Evolutionary conservation across 2,329 filamentous ascomycete species (phyloP).

Genomic region (Neofusicoccum laricinum): DNA sequence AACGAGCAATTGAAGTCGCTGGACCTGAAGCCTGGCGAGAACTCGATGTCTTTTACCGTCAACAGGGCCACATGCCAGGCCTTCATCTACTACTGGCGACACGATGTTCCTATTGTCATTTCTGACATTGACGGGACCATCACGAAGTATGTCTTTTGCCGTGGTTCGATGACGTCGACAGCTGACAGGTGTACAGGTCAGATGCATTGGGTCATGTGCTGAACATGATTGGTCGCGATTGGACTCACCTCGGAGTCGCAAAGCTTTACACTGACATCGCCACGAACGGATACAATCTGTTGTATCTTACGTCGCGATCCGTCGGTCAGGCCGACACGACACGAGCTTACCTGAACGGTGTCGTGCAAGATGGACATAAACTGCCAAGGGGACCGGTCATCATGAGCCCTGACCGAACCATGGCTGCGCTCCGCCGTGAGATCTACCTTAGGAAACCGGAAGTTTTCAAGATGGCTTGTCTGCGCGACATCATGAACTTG

Average conservation of each 20-base stretch:
- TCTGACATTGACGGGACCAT: slow-evolving; percentile 99
- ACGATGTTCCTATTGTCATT: slow-evolving; percentile 90
- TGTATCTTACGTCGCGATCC: slow-evolving; percentile 92
- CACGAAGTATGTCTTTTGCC: slow-evolving; percentile 62
- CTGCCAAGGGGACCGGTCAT: slow-evolving; percentile 91
- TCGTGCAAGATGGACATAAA: slow-evolving; percentile 81
- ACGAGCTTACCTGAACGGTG: slow-evolving; percentile 82
- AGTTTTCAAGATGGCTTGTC: slow-evolving; percentile 98
- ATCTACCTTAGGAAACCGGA: slow-evolving; percentile 95
- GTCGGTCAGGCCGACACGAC: slow-evolving; percentile 93
- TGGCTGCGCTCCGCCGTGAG: slow-evolving; percentile 87
- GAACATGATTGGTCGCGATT: slow-evolving; percentile 95
- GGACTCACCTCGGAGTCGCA: slow-evolving; percentile 94
- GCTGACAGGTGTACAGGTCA: slow-evolving; percentile 48
- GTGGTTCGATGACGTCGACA: slow-evolving; percentile 13
- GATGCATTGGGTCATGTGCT: slow-evolving; percentile 91
- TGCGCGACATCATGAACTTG: slow-evolving; percentile 87
- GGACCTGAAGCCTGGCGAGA: slow-evolving; percentile 78
- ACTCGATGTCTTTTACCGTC: slow-evolving; percentile 93
- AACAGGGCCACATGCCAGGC: slow-evolving; percentile 91
- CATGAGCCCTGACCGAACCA: slow-evolving; percentile 89
- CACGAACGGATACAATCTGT: slow-evolving; percentile 96
- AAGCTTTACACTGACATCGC: slow-evolving; percentile 96
- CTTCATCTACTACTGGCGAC: slow-evolving; percentile 90
- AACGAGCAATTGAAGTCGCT: slow-evolving; percentile 91